Conservation (phyloP, 805 yeast species). For the Candida railenensis region DNA sequence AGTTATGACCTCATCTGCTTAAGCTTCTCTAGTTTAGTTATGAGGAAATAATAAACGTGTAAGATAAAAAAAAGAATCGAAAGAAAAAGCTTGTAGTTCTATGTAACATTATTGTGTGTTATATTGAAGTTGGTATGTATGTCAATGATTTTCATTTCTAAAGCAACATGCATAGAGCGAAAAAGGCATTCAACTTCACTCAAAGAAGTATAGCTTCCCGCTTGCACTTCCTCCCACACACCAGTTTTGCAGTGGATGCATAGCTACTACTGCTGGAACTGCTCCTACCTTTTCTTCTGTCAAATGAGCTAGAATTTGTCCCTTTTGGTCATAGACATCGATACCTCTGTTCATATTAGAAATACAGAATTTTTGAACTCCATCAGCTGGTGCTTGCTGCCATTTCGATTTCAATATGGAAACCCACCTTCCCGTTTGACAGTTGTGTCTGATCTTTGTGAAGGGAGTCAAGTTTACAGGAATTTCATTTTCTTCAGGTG, state of each 20-base stretch:
- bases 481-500: conserved; percentile 14
- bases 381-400: conserved; percentile 73
- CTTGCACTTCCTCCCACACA: conserved; percentile 91
- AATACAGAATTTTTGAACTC: conserved; percentile 79
- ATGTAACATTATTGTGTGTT: too few species aligned
- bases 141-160: too few species aligned
- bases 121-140: too few species aligned
- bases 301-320: conserved; percentile 76
- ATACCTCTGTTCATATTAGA: conserved; percentile 90
- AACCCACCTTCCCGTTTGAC: conserved; percentile 98
- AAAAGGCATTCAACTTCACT: conserved; percentile 17
- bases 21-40: conserved; percentile 12
- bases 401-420: conserved; percentile 85
- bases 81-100: too few species aligned
- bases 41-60: conserved; percentile 1
- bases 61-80: background rate
- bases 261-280: conserved; percentile 84
- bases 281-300: conserved; percentile 65
- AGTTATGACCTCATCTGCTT: conserved; percentile 85
- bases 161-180: too few species aligned
- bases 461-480: conserved; percentile 54
- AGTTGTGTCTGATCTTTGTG: conserved; percentile 75
- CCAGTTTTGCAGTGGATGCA: conserved; percentile 91
- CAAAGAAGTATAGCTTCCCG: conserved; percentile 76
- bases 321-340: conserved; percentile 77